These are phyloP conservation scores for Fraxinus baroniana DNA, from an alignment of 305 asterid species.

Conservation along the genomic window DNA sequence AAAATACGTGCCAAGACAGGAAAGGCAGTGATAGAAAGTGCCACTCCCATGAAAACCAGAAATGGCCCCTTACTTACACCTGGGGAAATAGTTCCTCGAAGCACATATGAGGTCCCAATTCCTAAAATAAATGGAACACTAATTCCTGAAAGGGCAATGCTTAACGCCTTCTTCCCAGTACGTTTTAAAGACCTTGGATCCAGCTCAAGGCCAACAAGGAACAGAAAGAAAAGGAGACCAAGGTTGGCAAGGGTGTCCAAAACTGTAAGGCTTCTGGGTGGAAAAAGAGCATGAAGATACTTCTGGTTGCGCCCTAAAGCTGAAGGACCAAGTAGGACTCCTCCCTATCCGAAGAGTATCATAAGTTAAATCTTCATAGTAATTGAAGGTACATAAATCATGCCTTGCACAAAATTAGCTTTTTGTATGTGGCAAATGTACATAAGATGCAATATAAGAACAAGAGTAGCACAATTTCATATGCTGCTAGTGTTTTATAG, in stretches of 20 bases:
- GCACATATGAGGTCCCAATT: slow-evolving; percentile 68
- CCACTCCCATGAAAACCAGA: slow-evolving; percentile 91
- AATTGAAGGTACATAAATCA: neutral
- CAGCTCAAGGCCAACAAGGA: slow-evolving; percentile 84
- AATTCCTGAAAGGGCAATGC: slow-evolving; percentile 81
- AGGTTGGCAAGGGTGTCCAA: slow-evolving; percentile 83
- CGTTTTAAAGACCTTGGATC: slow-evolving; percentile 57
- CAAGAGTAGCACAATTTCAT: neutral
- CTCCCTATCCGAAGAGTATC: slow-evolving; percentile 56
- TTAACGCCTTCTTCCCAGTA: slow-evolving; percentile 69
- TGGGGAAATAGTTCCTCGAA: slow-evolving; percentile 48
- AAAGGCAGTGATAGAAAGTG: slow-evolving; percentile 91
- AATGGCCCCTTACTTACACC: slow-evolving; percentile 56
- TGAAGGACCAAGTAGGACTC: slow-evolving; percentile 85
- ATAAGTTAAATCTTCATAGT: neutral
- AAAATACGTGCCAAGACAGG: slow-evolving; percentile 90
- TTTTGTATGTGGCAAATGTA: neutral
- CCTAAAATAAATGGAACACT: slow-evolving; percentile 68
- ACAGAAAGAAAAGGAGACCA: slow-evolving; percentile 81
- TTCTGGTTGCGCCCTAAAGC: slow-evolving; percentile 64
- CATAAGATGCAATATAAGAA: neutral
- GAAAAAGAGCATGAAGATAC: slow-evolving; percentile 60
- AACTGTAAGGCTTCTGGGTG: slow-evolving; percentile 68
- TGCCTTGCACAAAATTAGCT: neutral
- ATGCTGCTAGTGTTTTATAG: neutral